Conservation (phyloP, 495 filamentous ascomycete genomes). For the Penicillium fimorum region DNA sequence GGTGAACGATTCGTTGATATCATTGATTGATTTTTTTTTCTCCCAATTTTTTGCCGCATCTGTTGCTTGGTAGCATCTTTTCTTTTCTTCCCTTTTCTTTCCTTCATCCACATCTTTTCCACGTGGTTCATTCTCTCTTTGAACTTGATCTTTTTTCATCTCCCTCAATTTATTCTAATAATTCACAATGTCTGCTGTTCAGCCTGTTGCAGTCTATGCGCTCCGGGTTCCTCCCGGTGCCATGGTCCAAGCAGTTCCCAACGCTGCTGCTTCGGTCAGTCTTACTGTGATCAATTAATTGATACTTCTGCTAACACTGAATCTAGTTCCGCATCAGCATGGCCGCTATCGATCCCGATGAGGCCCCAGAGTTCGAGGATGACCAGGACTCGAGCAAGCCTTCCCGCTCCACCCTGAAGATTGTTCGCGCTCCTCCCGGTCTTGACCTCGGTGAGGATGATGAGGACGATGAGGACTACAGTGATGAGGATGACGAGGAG, state of each 20-base stretch:
- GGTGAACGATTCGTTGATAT: slow-evolving; percentile 16
- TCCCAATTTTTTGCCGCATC: slow-evolving; percentile 11
- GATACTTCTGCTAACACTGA: slow-evolving; percentile 11
- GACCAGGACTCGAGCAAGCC: slow-evolving; percentile 57
- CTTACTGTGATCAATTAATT: slow-evolving; percentile 16
- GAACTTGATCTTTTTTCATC: slow-evolving; percentile 9
- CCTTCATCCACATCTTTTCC: slow-evolving; percentile 26
- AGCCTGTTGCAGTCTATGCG: slow-evolving; percentile 85
- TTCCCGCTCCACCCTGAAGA: slow-evolving; percentile 81
- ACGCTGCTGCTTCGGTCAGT: slow-evolving; percentile 81
- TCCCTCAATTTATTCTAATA: background rate
- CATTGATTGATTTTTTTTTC: slow-evolving; percentile 25
- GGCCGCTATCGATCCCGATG: slow-evolving; percentile 93
- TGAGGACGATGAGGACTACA: slow-evolving; percentile 60
- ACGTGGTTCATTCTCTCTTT: slow-evolving; percentile 26
- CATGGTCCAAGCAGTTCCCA: slow-evolving; percentile 68
- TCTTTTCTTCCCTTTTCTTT: slow-evolving; percentile 18
- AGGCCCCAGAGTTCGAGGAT: slow-evolving; percentile 63
- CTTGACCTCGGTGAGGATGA: slow-evolving; percentile 53
- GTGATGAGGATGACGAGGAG: slow-evolving; percentile 59
- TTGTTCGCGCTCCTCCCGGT: slow-evolving; percentile 66
- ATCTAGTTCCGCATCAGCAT: slow-evolving; percentile 91
- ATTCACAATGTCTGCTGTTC: slow-evolving; percentile 52
- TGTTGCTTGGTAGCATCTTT: slow-evolving; percentile 28
- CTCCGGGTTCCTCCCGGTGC: slow-evolving; percentile 79